Conservation (phyloP, 257 asterid species). For the Solanum sejunctum region DNA sequence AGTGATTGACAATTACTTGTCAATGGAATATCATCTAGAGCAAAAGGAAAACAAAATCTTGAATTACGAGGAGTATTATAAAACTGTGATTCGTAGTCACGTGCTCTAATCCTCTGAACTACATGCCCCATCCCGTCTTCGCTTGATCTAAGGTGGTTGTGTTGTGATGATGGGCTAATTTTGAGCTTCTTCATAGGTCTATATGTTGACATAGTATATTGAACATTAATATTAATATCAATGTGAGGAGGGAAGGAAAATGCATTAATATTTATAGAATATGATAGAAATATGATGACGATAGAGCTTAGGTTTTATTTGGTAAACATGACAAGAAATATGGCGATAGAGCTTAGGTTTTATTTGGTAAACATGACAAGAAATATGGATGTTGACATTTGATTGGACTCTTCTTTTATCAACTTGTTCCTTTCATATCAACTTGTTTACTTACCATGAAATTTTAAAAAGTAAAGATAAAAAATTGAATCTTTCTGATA, state of each 20-base stretch:
- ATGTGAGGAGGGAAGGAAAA: not conserved
- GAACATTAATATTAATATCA: not conserved
- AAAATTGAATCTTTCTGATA: no score
- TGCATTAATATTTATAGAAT: not conserved
- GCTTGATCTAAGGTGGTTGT: not conserved
- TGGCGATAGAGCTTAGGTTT: not conserved
- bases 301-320: not conserved
- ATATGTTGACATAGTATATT: not conserved
- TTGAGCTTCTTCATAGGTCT: constrained; percentile 10
- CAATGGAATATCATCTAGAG: constrained; percentile 6
- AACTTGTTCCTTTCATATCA: not conserved
- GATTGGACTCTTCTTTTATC: not conserved
- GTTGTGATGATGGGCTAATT: not conserved
- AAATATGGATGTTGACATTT: not conserved
- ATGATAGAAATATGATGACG: not conserved
- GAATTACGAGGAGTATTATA: not conserved
- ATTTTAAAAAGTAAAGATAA: no score
- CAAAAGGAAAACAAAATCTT: constrained; percentile 21
- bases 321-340: not conserved
- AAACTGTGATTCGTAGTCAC: not conserved
- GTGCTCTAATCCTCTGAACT: not conserved
- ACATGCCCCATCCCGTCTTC: not conserved
- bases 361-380: not conserved
- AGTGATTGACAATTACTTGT: not conserved
- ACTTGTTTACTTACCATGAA: no score